Conservation (phyloP, 163 green algal genomes). For the Chlamydomonas reinhardtii region DNA sequence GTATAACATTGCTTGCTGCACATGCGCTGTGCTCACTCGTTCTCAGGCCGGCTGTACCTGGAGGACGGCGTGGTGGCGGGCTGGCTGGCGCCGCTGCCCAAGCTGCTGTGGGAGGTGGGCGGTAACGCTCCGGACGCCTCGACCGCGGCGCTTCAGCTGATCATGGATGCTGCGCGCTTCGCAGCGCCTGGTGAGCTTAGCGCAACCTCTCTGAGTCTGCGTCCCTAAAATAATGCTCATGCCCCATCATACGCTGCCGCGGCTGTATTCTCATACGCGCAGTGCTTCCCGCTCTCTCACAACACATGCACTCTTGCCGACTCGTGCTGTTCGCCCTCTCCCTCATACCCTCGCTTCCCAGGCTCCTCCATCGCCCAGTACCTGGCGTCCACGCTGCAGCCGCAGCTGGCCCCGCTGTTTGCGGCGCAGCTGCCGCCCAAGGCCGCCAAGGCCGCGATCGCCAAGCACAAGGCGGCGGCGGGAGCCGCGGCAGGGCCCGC, state of each 20-base stretch:
- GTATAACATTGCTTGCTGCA: no score
- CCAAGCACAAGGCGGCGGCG: neutral
- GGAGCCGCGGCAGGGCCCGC: neutral
- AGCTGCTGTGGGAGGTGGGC: conserved; percentile 75
- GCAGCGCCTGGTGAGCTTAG: neutral
- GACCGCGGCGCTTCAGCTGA: conserved; percentile 52
- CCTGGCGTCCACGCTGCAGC: conserved; percentile 44
- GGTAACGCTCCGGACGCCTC: conserved; percentile 33
- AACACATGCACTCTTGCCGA: no score
- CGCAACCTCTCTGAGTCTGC: neutral
- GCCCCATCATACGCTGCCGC: no score
- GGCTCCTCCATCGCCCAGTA: conserved; percentile 10
- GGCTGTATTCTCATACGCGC: no score
- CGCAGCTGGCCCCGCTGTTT: conserved; percentile 58
- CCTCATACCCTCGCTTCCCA: neutral
- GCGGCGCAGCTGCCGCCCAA: conserved; percentile 42
- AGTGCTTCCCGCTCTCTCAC: no score
- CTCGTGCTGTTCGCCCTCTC: neutral
- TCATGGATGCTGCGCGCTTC: conserved; percentile 66
- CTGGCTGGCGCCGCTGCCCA: conserved; percentile 71
- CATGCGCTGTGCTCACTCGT: no score
- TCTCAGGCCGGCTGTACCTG: conserved; percentile 49
- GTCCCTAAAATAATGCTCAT: no score
- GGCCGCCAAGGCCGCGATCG: conserved; percentile 10
- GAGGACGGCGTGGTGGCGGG: conserved; percentile 51